These are phyloP conservation scores for Backusella australiensis DNA, from an alignment of 192 early-diverging fungal genomes.

Conservation along the genomic window DNA sequence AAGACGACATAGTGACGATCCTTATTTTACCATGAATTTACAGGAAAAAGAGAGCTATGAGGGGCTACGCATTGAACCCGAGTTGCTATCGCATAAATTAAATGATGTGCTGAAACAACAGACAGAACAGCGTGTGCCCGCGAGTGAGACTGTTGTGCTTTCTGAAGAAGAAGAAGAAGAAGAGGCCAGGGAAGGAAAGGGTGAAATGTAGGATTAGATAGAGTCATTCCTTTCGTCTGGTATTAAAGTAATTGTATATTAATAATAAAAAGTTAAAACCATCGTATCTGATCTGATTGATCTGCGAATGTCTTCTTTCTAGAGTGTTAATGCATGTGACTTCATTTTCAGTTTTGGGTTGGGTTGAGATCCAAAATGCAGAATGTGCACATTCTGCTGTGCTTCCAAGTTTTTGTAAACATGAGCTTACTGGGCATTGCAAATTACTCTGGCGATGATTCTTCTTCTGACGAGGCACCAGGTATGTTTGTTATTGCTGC, in stretches of 20 bases:
- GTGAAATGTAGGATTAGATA: background rate
- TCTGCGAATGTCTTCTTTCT: no score
- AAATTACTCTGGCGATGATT: conserved; percentile 33
- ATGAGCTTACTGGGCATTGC: conserved; percentile 18
- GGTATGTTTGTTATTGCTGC: background rate
- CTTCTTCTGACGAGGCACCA: conserved; percentile 20
- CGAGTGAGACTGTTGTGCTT: background rate
- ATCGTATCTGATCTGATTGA: no score
- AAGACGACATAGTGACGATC: conserved; percentile 4
- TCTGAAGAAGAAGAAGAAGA: background rate
- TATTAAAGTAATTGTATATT: background rate
- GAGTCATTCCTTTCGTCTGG: background rate
- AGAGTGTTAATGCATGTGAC: background rate
- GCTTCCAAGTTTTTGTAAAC: background rate
- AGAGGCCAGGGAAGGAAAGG: background rate
- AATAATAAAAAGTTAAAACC: background rate
- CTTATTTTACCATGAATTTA: background rate
- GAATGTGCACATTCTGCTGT: background rate
- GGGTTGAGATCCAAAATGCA: background rate
- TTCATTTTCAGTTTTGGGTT: background rate
- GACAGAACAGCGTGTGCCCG: background rate
- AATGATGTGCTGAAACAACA: background rate
- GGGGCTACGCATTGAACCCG: background rate
- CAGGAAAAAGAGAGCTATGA: background rate
- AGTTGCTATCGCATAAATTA: background rate